Evolutionary conservation across 139 green algal species (phyloP).

Genomic region (Zygnema cylindricum): DNA sequence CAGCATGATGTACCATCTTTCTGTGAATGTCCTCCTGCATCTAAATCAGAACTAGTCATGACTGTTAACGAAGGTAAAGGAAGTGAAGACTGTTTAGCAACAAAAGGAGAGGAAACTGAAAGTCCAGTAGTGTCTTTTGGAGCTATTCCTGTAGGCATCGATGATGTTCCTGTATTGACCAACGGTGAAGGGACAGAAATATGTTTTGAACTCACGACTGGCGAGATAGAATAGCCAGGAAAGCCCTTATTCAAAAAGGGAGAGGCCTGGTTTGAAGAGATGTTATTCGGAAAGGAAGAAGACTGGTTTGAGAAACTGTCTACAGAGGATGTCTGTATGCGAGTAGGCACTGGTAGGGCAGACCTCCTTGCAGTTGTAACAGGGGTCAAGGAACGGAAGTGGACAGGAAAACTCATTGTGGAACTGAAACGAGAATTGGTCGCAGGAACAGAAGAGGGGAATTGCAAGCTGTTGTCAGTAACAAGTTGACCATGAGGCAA

Average conservation of each 20-base stretch:
- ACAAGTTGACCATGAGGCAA: background rate
- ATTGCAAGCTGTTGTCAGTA: background rate
- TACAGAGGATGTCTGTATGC: too few species aligned
- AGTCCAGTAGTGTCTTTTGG: background rate
- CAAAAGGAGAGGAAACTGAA: background rate
- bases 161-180: background rate
- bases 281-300: background rate
- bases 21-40: background rate
- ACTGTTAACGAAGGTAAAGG: background rate
- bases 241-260: background rate
- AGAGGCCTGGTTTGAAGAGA: background rate
- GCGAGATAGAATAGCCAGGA: background rate
- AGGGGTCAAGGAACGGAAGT: background rate
- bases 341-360: background rate
- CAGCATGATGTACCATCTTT: background rate
- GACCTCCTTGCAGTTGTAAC: background rate
- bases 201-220: background rate
- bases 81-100: background rate
- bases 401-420: background rate
- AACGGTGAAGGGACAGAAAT: background rate
- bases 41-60: background rate
- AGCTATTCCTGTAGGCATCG: background rate
- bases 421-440: background rate
- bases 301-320: too few species aligned
- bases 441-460: background rate